A percentile compares a stretch with the other conserved stretches of the same genome.
phyloP scores from a whole-genome alignment of 1,284 basidiomycete genomes.

The Xanthoconium separans region DNA sequence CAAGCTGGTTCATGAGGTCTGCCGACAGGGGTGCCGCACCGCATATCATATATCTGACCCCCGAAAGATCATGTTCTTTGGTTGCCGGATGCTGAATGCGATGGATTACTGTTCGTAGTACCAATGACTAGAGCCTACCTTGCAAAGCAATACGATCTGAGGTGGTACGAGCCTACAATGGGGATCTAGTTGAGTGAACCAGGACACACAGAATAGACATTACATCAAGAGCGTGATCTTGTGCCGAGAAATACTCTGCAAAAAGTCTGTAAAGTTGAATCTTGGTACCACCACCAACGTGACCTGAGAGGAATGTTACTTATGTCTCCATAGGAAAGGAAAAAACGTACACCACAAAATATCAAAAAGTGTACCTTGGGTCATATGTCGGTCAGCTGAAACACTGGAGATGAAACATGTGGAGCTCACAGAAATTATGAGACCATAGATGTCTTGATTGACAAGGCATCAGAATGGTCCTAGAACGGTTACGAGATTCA shows the following conservation, averaged over 20 bases:
- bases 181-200: background rate
- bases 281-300: slow-evolving; percentile 70
- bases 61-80: slow-evolving; percentile 64
- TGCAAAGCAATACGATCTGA: slow-evolving; percentile 68
- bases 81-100: slow-evolving; percentile 57
- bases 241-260: slow-evolving; percentile 67
- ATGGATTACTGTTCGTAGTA: background rate
- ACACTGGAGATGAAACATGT: background rate
- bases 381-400: slow-evolving; percentile 9
- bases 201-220: slow-evolving; percentile 3
- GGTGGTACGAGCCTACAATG: slow-evolving; percentile 63
- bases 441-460: slow-evolving; percentile 65
- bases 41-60: slow-evolving; percentile 58
- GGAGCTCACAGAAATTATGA: slow-evolving; percentile 54
- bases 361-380: slow-evolving; percentile 51
- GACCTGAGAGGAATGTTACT: slow-evolving; percentile 38
- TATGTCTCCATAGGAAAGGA: background rate
- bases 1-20: slow-evolving; percentile 58
- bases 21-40: slow-evolving; percentile 76
- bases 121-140: slow-evolving; percentile 39
- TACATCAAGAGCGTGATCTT: slow-evolving; percentile 66
- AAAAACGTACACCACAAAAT: slow-evolving; percentile 49
- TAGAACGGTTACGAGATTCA: slow-evolving; percentile 1
- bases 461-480: slow-evolving; percentile 14
- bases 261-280: slow-evolving; percentile 67